Base-by-base conservation (phyloP, 352 stramenopile genomes). In the Saprolegnia parasitica region DNA sequence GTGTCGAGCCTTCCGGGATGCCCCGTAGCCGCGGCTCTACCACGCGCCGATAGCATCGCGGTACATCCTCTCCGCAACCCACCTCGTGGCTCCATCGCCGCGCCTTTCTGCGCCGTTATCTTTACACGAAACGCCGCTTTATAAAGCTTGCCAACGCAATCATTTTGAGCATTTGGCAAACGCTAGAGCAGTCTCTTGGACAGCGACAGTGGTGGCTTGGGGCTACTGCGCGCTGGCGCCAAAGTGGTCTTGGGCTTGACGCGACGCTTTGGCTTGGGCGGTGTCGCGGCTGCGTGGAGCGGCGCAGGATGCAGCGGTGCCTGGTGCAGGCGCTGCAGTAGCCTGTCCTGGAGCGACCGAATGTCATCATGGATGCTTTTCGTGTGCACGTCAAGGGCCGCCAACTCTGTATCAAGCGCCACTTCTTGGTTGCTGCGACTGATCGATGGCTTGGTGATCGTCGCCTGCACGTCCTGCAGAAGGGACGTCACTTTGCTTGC, bases 311-410 rank as follows among this genome's bases (percentile, higher is more conserved):
- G 42, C 42, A 63, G 15, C 13, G 79, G 73, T 1, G 70, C 66
- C 52, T 89, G 81, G 46, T 87, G 76, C 5, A 92, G 74, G 16
- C 83, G 75, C 42, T 81, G 80, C 11, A 80, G 76, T 46, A 94
- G 86, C 0, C 82, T 74, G 24, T 88, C 75, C 50, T 94, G 86
- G 4, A 94, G 71, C 15, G 81, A 62, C 18, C 80, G 79, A 45
- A 92, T 86, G 61, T 93, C 85, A 60, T 87, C 81, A 64, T 90
- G 85, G 29, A 93, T 76, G 29, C 81, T 89, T 49, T 58, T 86
- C 0, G 82, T 84, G 45, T 84, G 83, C 6, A 75, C 74, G 20
- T 93, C 81, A 21, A 93, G 80, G 37, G 21, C 24, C 16, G 40
- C 21, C 20, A 65, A 52, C 32, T 71, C 55, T 9, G 11, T 24